These are phyloP conservation scores for Tremellales sp. DNA, from an alignment of 1,284 basidiomycete genomes.

Conservation along the genomic window DNA sequence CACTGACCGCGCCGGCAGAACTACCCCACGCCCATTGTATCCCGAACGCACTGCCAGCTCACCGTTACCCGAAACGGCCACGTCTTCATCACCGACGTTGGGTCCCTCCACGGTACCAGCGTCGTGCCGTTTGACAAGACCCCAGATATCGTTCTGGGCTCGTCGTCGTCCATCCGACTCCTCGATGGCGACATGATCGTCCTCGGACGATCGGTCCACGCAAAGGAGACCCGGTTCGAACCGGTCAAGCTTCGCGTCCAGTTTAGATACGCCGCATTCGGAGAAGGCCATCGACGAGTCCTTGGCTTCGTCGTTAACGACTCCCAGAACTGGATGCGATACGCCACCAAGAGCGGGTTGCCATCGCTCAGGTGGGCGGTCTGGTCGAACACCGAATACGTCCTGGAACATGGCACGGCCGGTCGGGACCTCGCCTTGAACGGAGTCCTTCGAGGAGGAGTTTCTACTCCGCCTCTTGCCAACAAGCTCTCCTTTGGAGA, in stretches of 20 bases:
- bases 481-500: no score
- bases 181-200: conserved; percentile 22
- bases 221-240: conserved; percentile 2
- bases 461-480: no score
- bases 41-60: conserved; percentile 30
- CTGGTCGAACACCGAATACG: background rate
- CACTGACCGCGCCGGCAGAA: conserved; percentile 9
- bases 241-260: conserved; percentile 14
- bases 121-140: conserved; percentile 4
- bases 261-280: conserved; percentile 13
- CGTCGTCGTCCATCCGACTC: conserved; percentile 17
- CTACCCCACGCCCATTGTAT: conserved; percentile 28
- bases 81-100: conserved; percentile 30
- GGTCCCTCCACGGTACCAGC: conserved; percentile 29
- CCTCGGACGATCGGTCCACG: conserved; percentile 24
- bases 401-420: no score
- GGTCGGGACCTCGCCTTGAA: no score
- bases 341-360: conserved; percentile 4
- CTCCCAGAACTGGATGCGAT: background rate
- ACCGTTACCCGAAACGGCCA: conserved; percentile 19
- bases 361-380: background rate
- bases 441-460: no score
- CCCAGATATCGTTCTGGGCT: conserved; percentile 1
- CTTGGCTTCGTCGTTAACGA: conserved; percentile 3
- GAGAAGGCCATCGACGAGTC: conserved; percentile 2